phyloP scores from a whole-genome alignment of 1,284 basidiomycete genomes.

The Trichosporon coremiiforme region DNA sequence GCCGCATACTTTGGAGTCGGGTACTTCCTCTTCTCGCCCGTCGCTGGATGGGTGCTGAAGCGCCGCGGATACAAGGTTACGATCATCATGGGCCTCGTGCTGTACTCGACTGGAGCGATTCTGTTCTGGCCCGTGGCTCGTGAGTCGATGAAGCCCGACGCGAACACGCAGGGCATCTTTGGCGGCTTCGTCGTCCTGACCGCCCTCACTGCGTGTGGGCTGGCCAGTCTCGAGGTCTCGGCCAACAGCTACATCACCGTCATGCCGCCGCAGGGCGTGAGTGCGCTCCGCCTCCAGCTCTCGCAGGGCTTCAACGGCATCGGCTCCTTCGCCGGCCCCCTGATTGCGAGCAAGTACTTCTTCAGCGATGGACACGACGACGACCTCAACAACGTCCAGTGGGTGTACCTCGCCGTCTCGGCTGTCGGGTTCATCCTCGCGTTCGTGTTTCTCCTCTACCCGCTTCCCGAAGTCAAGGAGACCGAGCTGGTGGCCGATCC shows the following conservation, averaged over 20 bases:
- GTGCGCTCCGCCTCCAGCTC: constrained; percentile 76
- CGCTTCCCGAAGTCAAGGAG: constrained; percentile 74
- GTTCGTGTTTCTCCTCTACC: constrained; percentile 70
- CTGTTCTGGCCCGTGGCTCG: constrained; percentile 80
- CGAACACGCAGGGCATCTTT: constrained; percentile 59
- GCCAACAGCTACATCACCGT: constrained; percentile 77
- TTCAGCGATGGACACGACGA: constrained; percentile 67
- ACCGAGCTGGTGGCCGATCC: constrained; percentile 43
- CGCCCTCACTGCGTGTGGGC: constrained; percentile 67
- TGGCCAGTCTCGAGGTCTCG: constrained; percentile 58
- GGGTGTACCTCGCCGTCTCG: constrained; percentile 76
- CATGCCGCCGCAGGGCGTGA: constrained; percentile 63
- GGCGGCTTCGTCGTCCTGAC: constrained; percentile 75
- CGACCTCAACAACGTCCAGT: constrained; percentile 71
- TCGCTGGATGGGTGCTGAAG: constrained; percentile 55
- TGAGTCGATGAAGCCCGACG: constrained; percentile 46
- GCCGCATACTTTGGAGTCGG: constrained; percentile 74
- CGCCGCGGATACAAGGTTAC: constrained; percentile 58
- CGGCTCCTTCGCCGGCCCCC: constrained; percentile 74
- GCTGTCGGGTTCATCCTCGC: constrained; percentile 63
- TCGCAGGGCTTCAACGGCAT: constrained; percentile 81
- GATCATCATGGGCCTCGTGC: constrained; percentile 66
- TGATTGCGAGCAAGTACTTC: constrained; percentile 76
- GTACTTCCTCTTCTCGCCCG: constrained; percentile 61
- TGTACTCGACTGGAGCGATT: constrained; percentile 73